Evolutionary conservation across 176 grass and related monocot species (phyloP).

Genomic region (Sorghum bicolor): Sorghum_bicolor_NCBIv3 NC_012870.2:4931001-4931500

Average conservation of each 20-base stretch:
- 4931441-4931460: background rate
- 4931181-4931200: background rate
- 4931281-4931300: background rate
- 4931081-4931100: background rate
- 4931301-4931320: background rate
- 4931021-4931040: background rate
- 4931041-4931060: background rate
- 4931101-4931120: conserved; percentile 5
- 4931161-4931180: background rate
- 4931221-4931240: background rate
- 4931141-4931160: background rate
- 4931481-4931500: background rate
- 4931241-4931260: background rate
- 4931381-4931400: background rate
- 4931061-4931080: background rate
- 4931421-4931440: background rate
- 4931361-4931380: background rate
- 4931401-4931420: background rate
- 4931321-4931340: background rate
- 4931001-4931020: background rate
- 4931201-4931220: background rate
- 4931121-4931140: background rate
- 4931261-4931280: background rate
- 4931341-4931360: background rate
- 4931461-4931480: background rate